A percentile compares a stretch with the other conserved stretches of the same genome.
These are phyloP conservation scores for Citrus unshiu DNA, from an alignment of 345 rosid genomes.

Conservation along the genomic window DNA sequence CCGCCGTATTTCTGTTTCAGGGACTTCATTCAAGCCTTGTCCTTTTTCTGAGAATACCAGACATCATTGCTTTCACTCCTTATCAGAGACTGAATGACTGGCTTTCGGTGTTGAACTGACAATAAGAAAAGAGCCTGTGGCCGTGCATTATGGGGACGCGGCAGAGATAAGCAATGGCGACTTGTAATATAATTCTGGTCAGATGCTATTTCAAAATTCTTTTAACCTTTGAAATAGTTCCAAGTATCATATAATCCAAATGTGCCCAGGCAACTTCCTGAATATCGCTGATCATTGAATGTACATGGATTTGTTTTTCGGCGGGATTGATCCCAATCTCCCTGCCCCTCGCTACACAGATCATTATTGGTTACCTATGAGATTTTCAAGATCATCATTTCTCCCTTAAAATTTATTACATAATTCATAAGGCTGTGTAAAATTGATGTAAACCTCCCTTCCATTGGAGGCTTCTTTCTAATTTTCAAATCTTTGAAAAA, in stretches of 20 bases:
- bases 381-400: not conserved
- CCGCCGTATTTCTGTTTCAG: not conserved
- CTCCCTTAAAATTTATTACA: not conserved
- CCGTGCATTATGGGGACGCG: too few species aligned
- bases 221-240: not conserved
- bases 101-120: not conserved
- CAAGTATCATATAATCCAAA: not conserved
- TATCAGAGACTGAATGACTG: not conserved
- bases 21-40: not conserved
- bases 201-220: not conserved
- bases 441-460: not conserved
- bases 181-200: not conserved
- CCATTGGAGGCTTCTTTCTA: not conserved
- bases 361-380: not conserved
- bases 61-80: not conserved
- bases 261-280: not conserved
- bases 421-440: not conserved
- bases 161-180: not conserved
- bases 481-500: not conserved
- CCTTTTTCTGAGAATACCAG: not conserved
- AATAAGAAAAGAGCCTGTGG: not conserved
- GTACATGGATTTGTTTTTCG: not conserved
- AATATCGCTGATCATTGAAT: not conserved
- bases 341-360: not conserved
- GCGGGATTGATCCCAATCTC: not conserved